A percentile compares a stretch with the other conserved stretches of the same genome.
These are phyloP conservation scores for Coemansia asiatica DNA, from an alignment of 192 early-diverging fungal species.

Conservation along the genomic window DNA sequence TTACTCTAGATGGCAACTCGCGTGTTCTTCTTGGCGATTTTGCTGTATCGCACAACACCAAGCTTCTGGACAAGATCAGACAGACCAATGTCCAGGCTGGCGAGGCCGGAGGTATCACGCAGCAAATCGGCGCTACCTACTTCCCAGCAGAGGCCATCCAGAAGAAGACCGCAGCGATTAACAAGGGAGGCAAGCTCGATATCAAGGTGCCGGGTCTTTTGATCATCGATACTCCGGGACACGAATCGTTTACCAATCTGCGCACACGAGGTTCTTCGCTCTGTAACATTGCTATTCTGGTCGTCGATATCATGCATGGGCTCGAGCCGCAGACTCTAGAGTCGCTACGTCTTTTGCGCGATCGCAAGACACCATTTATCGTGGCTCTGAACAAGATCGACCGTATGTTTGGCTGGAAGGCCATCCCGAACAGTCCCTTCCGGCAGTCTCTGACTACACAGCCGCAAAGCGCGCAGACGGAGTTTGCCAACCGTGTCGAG, in stretches of 20 bases:
- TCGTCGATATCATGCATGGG: constrained; percentile 99
- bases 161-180: constrained; percentile 84
- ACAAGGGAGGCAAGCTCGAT: constrained; percentile 58
- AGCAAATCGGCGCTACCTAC: constrained; percentile 99
- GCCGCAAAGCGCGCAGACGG: constrained; percentile 66
- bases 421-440: constrained; percentile 79
- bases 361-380: constrained; percentile 96
- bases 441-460: constrained; percentile 77
- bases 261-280: constrained; percentile 93
- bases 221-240: constrained; percentile 98
- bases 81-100: constrained; percentile 99
- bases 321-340: constrained; percentile 98
- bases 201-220: constrained; percentile 92
- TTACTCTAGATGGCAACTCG: constrained; percentile 59
- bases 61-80: constrained; percentile 97
- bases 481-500: constrained; percentile 82
- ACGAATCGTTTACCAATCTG: constrained; percentile 98
- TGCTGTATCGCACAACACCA: constrained; percentile 76
- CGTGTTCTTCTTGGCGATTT: constrained; percentile 55
- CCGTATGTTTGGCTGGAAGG: constrained; percentile 91
- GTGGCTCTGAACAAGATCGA: constrained; percentile 99
- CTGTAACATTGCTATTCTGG: constrained; percentile 99
- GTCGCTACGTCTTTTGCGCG: constrained; percentile 85
- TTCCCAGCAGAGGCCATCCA: constrained; percentile 95
- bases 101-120: constrained; percentile 99